Base-by-base conservation (phyloP, 2,329 filamentous ascomycete genomes). In the Claviceps sp. region DNA sequence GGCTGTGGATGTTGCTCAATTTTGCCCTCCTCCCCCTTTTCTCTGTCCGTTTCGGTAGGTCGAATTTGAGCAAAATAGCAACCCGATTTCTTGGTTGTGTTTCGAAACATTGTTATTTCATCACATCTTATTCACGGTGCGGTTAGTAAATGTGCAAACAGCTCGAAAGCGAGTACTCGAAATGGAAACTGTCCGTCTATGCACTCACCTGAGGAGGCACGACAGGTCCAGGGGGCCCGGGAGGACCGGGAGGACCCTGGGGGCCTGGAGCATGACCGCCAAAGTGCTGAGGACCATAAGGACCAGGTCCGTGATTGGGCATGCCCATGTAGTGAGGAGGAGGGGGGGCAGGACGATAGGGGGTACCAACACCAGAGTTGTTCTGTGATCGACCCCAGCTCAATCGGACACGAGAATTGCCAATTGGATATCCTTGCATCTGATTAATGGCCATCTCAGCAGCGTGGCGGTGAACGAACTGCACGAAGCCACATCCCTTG, bases 381-480 rank as follows among this genome's bases (percentile, higher is more conserved):
- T 97, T 98, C 78, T 98, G 93, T 52, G 87, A 94, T 58, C 93
- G 87, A 57, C 93, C 93, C 93, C 93, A 98, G 68, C 88, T 95
- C 60, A 98, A 80, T 63, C 93, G 89, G 55, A 98, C 93, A 59
- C 93, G 89, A 47, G 91, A 97, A 78, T 98, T 98, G 52, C 93
- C 93, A 63, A 98, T 98, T 24, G 93, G 93, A 68, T 98, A 98
- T 55, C 93, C 93, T 73, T 98, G 93, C 93, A 98, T 98, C 73
- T 98, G 93, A 74, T 98, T 98, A 79, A 98, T 98, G 60, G 93
- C 93, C 93, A 98, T 98, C 75, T 98, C 93, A 14, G 93, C 93
- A 50, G 93, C 93, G 65, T 98, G 93, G 59, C 93, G 89, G 74
- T 98, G 93, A 53, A 98, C 93, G 62, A 98, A 98, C 72, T 98